Conservation (phyloP, 768 basidiomycete genomes). For the Termitomyces sp. region DNA sequence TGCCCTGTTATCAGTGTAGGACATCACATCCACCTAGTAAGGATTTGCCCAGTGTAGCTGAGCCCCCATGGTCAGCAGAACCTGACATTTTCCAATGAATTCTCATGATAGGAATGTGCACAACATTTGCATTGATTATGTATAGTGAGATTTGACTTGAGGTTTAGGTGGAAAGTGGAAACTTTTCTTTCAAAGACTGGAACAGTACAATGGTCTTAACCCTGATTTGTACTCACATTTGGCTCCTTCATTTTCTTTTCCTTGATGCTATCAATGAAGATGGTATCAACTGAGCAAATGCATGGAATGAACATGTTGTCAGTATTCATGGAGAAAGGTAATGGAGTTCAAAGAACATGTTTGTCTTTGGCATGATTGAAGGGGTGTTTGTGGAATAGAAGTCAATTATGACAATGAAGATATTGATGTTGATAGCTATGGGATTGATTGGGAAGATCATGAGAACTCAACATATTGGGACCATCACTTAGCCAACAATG, state of each 20-base stretch:
- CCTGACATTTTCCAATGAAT: too few species aligned
- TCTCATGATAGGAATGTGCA: too few species aligned
- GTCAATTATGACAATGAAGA: neutral
- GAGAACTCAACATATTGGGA: neutral
- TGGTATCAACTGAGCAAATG: constrained; percentile 21
- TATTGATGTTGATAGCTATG: neutral
- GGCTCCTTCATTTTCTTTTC: constrained; percentile 37
- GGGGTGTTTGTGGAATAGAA: neutral
- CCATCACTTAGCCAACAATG: neutral
- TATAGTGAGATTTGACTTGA: constrained; percentile 36
- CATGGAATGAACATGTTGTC: neutral
- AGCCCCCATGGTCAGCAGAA: too few species aligned
- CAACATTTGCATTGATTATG: too few species aligned
- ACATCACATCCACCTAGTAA: too few species aligned
- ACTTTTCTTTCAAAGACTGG: constrained; percentile 31
- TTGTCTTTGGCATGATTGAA: neutral
- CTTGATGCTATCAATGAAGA: neutral
- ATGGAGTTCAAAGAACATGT: neutral
- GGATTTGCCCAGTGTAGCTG: too few species aligned
- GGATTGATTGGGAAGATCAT: neutral
- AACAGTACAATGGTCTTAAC: constrained; percentile 26
- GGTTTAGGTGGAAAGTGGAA: constrained; percentile 37
- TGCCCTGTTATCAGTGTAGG: too few species aligned
- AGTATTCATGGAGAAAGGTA: neutral
- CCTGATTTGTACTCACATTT: constrained; percentile 29